Evolutionary conservation across 169 alveolate species (phyloP).

Genomic region (Ichthyophthirius multifiliis): DNA sequence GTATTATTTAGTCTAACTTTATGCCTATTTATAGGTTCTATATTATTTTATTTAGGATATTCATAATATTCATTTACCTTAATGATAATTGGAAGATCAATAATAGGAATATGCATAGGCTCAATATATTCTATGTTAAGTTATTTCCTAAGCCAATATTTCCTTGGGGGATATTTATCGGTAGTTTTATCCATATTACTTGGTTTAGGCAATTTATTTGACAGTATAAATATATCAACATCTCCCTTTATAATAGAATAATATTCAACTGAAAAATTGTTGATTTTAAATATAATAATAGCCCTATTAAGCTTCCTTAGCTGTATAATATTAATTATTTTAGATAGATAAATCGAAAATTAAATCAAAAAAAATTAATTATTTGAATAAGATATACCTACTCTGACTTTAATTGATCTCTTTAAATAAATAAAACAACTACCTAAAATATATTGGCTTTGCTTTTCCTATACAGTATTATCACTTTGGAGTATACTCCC

Average conservation of each 20-base stretch:
- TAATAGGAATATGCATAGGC: not conserved
- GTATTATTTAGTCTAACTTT: not conserved
- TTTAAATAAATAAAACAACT: not conserved
- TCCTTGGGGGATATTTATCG: conserved; percentile 1
- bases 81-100: not conserved
- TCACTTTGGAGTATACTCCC: not conserved
- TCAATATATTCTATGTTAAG: not conserved
- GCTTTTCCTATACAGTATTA: not conserved
- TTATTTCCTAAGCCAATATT: not conserved
- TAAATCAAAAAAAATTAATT: not conserved
- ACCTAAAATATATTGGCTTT: not conserved
- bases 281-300: too few relatives aligned
- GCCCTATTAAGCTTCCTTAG: not conserved
- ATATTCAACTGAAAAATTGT: too few relatives aligned
- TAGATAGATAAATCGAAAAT: not conserved
- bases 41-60: not conserved
- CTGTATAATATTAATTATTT: not conserved
- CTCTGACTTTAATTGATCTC: not conserved
- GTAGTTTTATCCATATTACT: not conserved
- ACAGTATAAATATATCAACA: not conserved
- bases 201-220: not conserved
- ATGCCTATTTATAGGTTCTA: not conserved
- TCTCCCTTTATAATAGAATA: not conserved
- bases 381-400: not conserved
- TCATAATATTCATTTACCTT: not conserved